phyloP scores from a whole-genome alignment of 2,329 filamentous ascomycete genomes.

The Hymenoscyphus fructigenus region DNA sequence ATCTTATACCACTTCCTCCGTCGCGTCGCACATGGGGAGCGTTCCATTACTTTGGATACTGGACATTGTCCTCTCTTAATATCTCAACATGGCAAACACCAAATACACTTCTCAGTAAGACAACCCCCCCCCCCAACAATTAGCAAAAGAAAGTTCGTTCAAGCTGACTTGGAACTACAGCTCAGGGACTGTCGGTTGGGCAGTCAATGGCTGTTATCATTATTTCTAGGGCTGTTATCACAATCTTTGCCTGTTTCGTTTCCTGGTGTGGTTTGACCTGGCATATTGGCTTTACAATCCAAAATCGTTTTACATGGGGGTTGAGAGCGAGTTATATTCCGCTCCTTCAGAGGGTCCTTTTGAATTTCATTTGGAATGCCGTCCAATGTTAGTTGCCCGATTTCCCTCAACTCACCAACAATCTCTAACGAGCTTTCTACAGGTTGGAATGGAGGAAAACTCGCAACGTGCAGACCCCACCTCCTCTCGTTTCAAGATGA shows the following conservation, averaged over 20 bases:
- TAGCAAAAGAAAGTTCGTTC: not conserved
- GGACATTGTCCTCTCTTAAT: not conserved
- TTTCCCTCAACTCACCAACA: not conserved
- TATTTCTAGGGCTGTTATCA: not conserved
- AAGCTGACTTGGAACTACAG: not conserved
- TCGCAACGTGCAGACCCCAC: not conserved
- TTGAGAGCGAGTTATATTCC: not conserved
- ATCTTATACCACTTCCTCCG: not conserved
- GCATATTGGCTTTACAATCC: not conserved
- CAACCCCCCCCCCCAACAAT: too few species aligned
- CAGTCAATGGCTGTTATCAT: not conserved
- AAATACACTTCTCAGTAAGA: not conserved
- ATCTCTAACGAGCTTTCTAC: not conserved
- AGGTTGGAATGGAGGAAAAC: constrained; percentile 1
- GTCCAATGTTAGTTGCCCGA: not conserved
- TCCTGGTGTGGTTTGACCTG: not conserved
- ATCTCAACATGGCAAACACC: not conserved
- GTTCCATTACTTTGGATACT: not conserved
- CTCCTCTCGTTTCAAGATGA: not conserved
- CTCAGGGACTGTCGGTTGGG: not conserved
- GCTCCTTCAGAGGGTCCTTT: not conserved
- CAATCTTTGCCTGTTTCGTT: not conserved
- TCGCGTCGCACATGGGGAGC: not conserved
- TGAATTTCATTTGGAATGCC: constrained; percentile 2
- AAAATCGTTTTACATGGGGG: not conserved